Percentiles rank a stretch among this genome's conserved stretches.
These are phyloP conservation scores for Holtermanniella nyarrowii DNA, from an alignment of 768 basidiomycete genomes.

Conservation along the genomic window DNA sequence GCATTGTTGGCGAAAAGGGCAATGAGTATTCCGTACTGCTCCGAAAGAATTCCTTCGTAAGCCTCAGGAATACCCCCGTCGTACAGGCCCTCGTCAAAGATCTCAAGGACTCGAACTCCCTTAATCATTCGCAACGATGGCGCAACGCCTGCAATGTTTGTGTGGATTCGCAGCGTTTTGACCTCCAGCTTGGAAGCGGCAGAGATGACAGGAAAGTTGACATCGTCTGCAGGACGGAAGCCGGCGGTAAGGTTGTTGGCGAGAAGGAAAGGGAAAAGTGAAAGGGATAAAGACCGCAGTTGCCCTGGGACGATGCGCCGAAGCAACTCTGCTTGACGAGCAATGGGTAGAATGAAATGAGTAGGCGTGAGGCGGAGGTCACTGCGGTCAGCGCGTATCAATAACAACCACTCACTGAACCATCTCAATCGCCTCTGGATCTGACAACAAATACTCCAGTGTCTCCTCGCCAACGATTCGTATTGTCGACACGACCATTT, in stretches of 20 bases:
- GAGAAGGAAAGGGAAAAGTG: not conserved
- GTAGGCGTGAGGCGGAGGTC: not conserved
- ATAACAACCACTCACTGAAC: constrained; percentile 1
- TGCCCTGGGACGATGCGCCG: not conserved
- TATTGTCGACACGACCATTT: not conserved
- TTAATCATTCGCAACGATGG: not conserved
- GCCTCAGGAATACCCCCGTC: not conserved
- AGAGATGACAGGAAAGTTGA: not conserved
- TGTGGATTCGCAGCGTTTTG: not conserved
- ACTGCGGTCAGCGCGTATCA: not conserved
- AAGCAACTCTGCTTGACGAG: not conserved
- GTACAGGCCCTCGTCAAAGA: not conserved
- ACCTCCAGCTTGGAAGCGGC: not conserved
- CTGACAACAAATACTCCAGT: not conserved
- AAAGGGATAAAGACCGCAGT: not conserved
- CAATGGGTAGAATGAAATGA: not conserved
- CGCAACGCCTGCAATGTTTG: not conserved
- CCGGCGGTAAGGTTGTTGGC: not conserved
- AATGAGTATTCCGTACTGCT: not conserved
- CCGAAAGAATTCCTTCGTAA: not conserved
- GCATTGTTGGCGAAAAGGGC: not conserved
- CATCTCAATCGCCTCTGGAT: not conserved
- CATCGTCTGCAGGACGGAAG: not conserved
- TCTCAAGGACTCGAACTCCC: not conserved
- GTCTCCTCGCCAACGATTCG: not conserved